These are phyloP conservation scores for Mortierella sp. DNA, from an alignment of 371 early-diverging fungal genomes.

Conservation along the genomic window DNA sequence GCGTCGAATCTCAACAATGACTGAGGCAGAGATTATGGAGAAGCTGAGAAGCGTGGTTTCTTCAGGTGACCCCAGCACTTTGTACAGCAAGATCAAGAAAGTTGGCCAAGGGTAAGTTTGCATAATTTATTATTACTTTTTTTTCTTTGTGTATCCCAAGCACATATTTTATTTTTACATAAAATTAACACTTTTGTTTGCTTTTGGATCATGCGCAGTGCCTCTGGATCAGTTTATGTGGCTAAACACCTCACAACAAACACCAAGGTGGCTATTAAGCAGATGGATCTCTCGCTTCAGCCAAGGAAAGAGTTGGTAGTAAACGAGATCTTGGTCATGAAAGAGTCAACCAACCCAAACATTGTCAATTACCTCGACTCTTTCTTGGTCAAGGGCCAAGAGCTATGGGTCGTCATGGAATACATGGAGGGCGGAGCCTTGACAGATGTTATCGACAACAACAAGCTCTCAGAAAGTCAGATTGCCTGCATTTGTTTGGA, in stretches of 20 bases:
- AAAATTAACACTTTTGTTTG: neutral
- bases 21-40: slow-evolving; percentile 94
- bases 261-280: slow-evolving; percentile 94
- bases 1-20: slow-evolving; percentile 85
- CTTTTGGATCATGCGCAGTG: slow-evolving; percentile 64
- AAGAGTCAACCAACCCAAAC: slow-evolving; percentile 93
- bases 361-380: slow-evolving; percentile 95
- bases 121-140: slow-evolving; percentile 4
- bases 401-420: slow-evolving; percentile 99
- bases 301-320: slow-evolving; percentile 95
- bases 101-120: slow-evolving; percentile 93
- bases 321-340: slow-evolving; percentile 97
- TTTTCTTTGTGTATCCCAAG: neutral
- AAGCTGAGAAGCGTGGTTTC: slow-evolving; percentile 88
- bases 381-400: slow-evolving; percentile 83
- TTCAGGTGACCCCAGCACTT: slow-evolving; percentile 84
- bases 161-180: neutral
- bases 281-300: slow-evolving; percentile 95
- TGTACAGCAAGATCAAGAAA: slow-evolving; percentile 92
- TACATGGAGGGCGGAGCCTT: slow-evolving; percentile 98
- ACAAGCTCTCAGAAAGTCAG: slow-evolving; percentile 90
- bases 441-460: slow-evolving; percentile 97
- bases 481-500: slow-evolving; percentile 93
- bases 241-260: slow-evolving; percentile 79
- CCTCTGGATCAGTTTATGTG: slow-evolving; percentile 96